Evolutionary conservation across 768 basidiomycete genomes (phyloP), one percentile per base, ranked within the genome.

Genomic region (Mycena galopus): DNA sequence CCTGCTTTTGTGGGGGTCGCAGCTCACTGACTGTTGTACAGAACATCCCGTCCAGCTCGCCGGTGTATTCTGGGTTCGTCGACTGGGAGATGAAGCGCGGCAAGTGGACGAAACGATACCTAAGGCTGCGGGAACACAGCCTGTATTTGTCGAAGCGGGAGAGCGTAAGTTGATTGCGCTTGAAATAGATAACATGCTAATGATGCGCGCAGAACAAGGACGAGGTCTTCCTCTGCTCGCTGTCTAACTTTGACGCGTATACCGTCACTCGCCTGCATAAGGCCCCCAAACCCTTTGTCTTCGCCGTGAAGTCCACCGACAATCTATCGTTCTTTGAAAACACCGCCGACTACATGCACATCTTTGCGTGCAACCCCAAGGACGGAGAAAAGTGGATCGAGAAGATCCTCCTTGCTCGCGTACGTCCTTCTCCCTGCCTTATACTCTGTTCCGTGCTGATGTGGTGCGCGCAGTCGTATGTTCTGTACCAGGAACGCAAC

Each of bases 91-190:
- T 85, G 55, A 98, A 97, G 83, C 90, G 93, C 70, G 96, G 96
- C 39, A 98, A 98, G 82, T 99, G 97, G 98, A 92, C 86, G 67
- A 98, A 98, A 82, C 89, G 96, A 37, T 97, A 92, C 90, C 85
- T 99, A 78, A 91, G 92, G 77, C 88, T 98, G 29, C 88, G 94
- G 58, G 96, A 97, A 77, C 95, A 97, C 74, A 89, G 90, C 71
- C 78, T 99, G 65, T 97, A 92, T 88, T 79, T 97, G 42, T 93
- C 95, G 33, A 99, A 98, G 82, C 92, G 94, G 21, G 96, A 98
- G 65, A 93, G 90, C 79, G 96, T 96, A 75, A 73, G 89, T 84
- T 39, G 23, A 30, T 66, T 2, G 50, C 25, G 5, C 17, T 51
- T 12, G 5, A 25, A 12, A 51, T 25, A 3, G 4, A 23, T 51